Evolutionary conservation across 2,329 filamentous ascomycete species (phyloP).

Genomic region (Xylaria arbuscula): DNA sequence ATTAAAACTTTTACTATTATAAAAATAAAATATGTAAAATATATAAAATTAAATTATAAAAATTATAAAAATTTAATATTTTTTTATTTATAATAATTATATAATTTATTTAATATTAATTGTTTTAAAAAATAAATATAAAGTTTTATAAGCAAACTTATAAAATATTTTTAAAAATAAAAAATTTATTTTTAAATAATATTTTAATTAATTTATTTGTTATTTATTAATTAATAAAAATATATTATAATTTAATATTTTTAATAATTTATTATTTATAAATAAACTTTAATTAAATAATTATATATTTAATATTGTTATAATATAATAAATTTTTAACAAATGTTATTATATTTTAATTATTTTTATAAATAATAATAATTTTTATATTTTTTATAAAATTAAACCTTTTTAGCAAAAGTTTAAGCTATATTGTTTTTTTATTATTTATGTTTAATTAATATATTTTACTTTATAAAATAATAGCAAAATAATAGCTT

Average conservation of each 20-base stretch:
- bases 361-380: background rate
- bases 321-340: slow-evolving; percentile 9
- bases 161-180: slow-evolving; percentile 13
- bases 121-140: background rate
- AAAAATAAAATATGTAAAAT: background rate
- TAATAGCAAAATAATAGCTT: slow-evolving; percentile 3
- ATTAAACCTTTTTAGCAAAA: slow-evolving; percentile 1
- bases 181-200: too few relatives aligned
- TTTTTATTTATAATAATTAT: background rate
- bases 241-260: background rate
- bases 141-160: background rate
- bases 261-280: slow-evolving; percentile 2
- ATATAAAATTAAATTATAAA: background rate
- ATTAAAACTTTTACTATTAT: background rate
- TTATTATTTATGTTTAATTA: background rate
- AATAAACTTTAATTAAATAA: background rate
- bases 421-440: slow-evolving; percentile 1
- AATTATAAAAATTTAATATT: background rate
- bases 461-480: slow-evolving; percentile 1
- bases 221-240: background rate
- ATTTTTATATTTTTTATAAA: background rate
- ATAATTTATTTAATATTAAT: too few relatives aligned
- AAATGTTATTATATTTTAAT: background rate
- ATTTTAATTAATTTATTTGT: slow-evolving; percentile 8
- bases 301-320: slow-evolving; percentile 3